Base-by-base conservation (phyloP, 2,329 filamentous ascomycete genomes). In the Colletotrichum sansevieriae region DNA sequence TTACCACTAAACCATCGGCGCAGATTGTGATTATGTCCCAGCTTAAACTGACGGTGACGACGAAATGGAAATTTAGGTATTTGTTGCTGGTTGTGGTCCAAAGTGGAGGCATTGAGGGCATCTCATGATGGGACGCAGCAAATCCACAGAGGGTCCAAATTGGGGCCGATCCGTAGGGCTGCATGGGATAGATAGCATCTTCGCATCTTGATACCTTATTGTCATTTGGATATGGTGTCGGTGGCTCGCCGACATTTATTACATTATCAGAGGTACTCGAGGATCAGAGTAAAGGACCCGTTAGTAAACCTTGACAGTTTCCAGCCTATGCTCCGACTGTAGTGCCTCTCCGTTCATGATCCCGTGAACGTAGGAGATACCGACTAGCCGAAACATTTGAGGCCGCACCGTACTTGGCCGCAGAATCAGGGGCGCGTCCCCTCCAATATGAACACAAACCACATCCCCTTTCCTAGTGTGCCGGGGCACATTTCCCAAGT, bases 1-100 rank as follows among this genome's bases (percentile, higher is more conserved):
- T 64, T 64, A 64, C 61, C 61, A 64, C 61, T 64, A 64, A 64
- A 64, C 61, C 61, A 64, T 64, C 61, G 61, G 54, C 61, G 61
- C 61, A 1, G 3, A 3, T 18, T 2, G 25, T 37, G n/a, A n/a
- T n/a, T n/a, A n/a, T n/a, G n/a, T n/a, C n/a, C n/a, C n/a, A n/a
- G n/a, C n/a, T n/a, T n/a, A n/a, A n/a, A n/a, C n/a, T n/a, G n/a
- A n/a, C n/a, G n/a, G n/a, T n/a, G n/a, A n/a, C n/a, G n/a, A n/a
- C n/a, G n/a, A n/a, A n/a, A n/a, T n/a, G n/a, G n/a, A 59, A 13
- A 10, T 59, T 35, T 25, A 12, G n/a, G 41, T 11, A 59, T 47
- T 7, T 59, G 3, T 47, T 10, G 5, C n/a, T 15, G 13, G 2
- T n/a, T 59, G 56, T 59, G 43, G 25, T 25, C 1, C 13, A 6